Conservation (phyloP, 495 filamentous ascomycete genomes). For the Aspergillus funiculosus region DNA sequence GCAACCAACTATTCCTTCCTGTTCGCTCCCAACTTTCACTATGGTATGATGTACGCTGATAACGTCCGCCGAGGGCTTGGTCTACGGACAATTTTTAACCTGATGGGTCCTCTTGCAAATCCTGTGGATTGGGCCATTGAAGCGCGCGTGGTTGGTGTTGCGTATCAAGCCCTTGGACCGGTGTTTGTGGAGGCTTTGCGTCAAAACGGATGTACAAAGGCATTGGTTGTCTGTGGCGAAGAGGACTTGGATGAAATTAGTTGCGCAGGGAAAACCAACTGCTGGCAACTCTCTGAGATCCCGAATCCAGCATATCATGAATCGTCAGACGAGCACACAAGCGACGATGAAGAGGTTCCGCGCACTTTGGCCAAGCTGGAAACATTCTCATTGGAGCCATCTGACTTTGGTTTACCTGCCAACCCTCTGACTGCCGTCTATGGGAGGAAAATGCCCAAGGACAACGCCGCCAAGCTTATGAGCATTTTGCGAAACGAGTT, state of each 20-base stretch:
- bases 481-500: slow-evolving; percentile 68
- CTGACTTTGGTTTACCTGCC: slow-evolving; percentile 74
- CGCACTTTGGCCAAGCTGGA: slow-evolving; percentile 53
- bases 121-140: slow-evolving; percentile 76
- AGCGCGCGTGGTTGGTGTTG: slow-evolving; percentile 85
- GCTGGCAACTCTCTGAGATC: slow-evolving; percentile 69
- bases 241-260: slow-evolving; percentile 95
- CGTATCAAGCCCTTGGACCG: slow-evolving; percentile 74
- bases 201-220: slow-evolving; percentile 71
- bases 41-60: slow-evolving; percentile 82
- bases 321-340: slow-evolving; percentile 26
- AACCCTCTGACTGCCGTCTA: slow-evolving; percentile 73
- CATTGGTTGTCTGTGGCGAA: slow-evolving; percentile 85
- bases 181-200: slow-evolving; percentile 81
- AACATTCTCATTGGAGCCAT: slow-evolving; percentile 67
- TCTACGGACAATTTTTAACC: slow-evolving; percentile 93
- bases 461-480: slow-evolving; percentile 80
- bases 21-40: slow-evolving; percentile 94
- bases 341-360: slow-evolving; percentile 36
- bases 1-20: slow-evolving; percentile 88
- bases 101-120: slow-evolving; percentile 87
- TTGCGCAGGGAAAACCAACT: slow-evolving; percentile 78
- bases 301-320: slow-evolving; percentile 39
- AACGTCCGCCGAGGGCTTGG: slow-evolving; percentile 76
- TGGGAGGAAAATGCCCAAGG: slow-evolving; percentile 74